Evolutionary conservation across 192 early-diverging fungal species (phyloP), one percentile per base, ranked within the genome.

Genomic region (Coemansia sp.): DNA sequence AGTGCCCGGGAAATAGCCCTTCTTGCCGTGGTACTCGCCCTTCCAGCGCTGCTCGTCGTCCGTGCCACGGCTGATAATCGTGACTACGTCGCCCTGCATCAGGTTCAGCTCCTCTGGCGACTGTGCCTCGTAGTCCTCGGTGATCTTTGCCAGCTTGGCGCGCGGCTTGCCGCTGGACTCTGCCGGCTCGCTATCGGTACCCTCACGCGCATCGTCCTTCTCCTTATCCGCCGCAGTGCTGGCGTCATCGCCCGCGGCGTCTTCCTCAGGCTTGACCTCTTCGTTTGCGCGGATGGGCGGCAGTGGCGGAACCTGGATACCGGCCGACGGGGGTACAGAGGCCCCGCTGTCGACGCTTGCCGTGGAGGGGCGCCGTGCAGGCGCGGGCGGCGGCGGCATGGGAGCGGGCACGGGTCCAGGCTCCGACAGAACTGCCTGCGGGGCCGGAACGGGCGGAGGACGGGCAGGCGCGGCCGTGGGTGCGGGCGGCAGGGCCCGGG

Each of bases 11-110:
- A 87, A 89, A 13, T 67, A 74, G 0, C 87, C 87, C 48, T 80
- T 76, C 44, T 86, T 87, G 31, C 87, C 87, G 47, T 89, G 85
- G 54, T 82, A 66, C 57, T 89, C 85, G 54, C 87, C 87, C 63
- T 83, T 85, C 81, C 82, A 82, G 71, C 82, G 64, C 44, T 55
- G 59, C 39, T 75, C 71, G 39, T 80, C 66, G 17, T 77, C 69
- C 9, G 56, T 61, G 25, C 75, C 60, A 28, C 80, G 79, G 34
- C 78, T 78, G 25, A 87, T 56, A 26, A 89, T 75, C 7, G 83
- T 87, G 31, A 89, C 76, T 19, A 89, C 75, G 34, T 82, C 82
- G 22, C 78, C 79, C 17, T 42, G 59, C 47, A 80, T 75, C 45
- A 89, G 64, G 38, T 82, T 82, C 18, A 89, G 59, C 56, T 89